Percentiles rank a stretch among this genome's conserved stretches.
Conservation (phyloP, 108 stramenopile species). For the Pseudonitzschia multiseries region DNA sequence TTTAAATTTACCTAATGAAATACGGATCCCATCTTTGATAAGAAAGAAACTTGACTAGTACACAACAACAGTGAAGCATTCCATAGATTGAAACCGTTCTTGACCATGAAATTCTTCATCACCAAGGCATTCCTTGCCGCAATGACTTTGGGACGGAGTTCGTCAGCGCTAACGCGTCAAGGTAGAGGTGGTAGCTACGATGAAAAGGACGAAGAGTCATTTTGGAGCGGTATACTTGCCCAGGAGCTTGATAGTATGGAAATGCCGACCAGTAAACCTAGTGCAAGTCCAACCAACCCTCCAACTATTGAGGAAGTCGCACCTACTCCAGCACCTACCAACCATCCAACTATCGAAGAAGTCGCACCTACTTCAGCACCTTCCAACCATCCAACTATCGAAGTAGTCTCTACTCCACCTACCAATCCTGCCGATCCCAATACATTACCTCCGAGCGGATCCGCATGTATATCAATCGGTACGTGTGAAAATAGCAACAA, state of each 20-base stretch:
- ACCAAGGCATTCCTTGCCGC: slow-evolving; percentile 14
- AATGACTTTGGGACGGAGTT: slow-evolving; percentile 5
- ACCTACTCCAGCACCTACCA: not conserved
- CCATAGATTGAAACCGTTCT: not conserved
- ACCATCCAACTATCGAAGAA: not conserved
- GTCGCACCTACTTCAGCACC: not conserved
- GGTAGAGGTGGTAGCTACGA: not conserved
- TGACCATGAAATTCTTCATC: slow-evolving; percentile 4
- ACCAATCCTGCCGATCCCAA: not conserved
- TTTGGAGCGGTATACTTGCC: not conserved
- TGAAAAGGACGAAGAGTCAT: not conserved
- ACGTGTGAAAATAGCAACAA: not conserved
- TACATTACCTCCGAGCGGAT: too few species aligned
- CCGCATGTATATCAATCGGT: not conserved
- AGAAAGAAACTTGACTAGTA: not conserved
- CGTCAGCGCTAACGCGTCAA: not conserved
- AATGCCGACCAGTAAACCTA: not conserved
- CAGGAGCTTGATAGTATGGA: slow-evolving; percentile 1
- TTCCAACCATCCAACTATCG: not conserved
- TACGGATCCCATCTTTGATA: too few species aligned
- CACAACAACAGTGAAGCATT: not conserved
- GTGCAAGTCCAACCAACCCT: not conserved
- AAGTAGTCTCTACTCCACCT: not conserved
- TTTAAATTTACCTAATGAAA: too few species aligned
- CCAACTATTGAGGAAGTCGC: not conserved